phyloP scores from a whole-genome alignment of 257 asterid genomes.

The Solanum virginianum region DNA sequence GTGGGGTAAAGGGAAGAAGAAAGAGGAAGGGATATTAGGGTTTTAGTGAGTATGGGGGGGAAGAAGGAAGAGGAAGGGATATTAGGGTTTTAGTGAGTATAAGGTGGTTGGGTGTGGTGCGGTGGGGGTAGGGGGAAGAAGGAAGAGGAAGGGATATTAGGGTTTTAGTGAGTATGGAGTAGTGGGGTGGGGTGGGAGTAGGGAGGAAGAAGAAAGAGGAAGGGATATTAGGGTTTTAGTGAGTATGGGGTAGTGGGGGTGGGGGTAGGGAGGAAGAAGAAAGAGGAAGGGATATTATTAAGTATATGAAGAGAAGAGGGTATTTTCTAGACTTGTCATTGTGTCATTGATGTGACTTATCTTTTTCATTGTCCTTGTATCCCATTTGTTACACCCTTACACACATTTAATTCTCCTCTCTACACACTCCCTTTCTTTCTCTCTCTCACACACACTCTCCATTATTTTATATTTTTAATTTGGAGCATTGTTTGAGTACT shows the following conservation, averaged over 20 bases:
- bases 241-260: no score
- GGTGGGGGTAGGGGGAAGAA: neutral
- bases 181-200: neutral
- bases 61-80: neutral
- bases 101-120: neutral
- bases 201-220: no score
- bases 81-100: neutral
- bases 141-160: neutral
- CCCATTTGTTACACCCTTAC: neutral
- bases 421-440: neutral
- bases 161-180: neutral
- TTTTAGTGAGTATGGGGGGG: no score
- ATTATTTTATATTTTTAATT: neutral
- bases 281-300: neutral
- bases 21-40: neutral
- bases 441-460: neutral
- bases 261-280: neutral
- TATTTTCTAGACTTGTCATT: neutral
- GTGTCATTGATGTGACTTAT: neutral
- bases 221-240: neutral
- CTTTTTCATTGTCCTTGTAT: neutral
- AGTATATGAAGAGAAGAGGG: neutral
- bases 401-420: neutral
- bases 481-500: neutral
- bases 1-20: no score